Evolutionary conservation across 352 stramenopile genomes (phyloP), one percentile per base, ranked within the genome.

Genomic region (Sclerospora graminicola): DNA sequence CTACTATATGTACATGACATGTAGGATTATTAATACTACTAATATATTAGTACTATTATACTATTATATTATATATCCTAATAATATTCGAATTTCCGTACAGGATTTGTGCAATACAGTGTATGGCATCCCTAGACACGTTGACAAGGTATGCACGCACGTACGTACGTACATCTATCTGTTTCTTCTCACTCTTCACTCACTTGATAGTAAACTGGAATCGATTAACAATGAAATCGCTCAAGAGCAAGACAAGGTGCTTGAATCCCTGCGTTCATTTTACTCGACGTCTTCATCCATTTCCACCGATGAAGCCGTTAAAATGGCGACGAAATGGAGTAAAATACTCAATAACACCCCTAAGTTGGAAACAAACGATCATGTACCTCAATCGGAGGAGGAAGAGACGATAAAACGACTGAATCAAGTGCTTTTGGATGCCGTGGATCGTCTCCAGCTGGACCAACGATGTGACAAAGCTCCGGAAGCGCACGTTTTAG

Each of bases 201-300:
- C n/a, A n/a, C n/a, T n/a, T n/a, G n/a, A 19, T 26, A 89, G 77
- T 26, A 82, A 84, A 27, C 54, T 89, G 13, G 67, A 86, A 37
- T 61, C 78, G 20, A 89, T 72, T 0, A 68, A 84, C 38, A 53
- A 39, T 7, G 74, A 89, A 53, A 85, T 85, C 31, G 49, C 54
- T 19, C 56, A 66, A 36, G 69, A 84, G 35, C 70, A 66, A 13
- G 33, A 46, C 16, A 54, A 85, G 15, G 72, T 85, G 14, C 51
- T 82, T 2, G 69, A 80, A 19, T 51, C 74, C 19, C 51, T 89
- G 41, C 73, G 71, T 41, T 50, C 63, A 3, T 85, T 87, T 48
- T 89, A 89, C 57, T 56, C 69, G 41, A 64, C 53, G 18, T 58
- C 63, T 8, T 80, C 66, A 7, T 50, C 57, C 10, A 56, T 89